phyloP scores from a whole-genome alignment of 257 asterid species.

The Capsicum rhomboideum region DNA sequence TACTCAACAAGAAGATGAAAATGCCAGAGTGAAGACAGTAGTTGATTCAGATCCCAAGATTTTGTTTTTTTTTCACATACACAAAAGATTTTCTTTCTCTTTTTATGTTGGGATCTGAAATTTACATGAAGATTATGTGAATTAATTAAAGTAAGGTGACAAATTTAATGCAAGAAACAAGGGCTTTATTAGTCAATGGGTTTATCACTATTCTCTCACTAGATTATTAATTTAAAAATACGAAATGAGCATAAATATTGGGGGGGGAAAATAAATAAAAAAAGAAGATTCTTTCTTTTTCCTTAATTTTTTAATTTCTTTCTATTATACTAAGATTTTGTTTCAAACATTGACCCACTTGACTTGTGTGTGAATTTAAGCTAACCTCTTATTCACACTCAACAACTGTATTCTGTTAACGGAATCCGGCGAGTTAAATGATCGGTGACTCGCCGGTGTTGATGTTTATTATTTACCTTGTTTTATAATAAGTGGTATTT shows the following conservation, averaged over 20 bases:
- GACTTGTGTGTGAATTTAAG: not conserved
- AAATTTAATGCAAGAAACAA: not conserved
- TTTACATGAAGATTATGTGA: not conserved
- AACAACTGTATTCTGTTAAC: not conserved
- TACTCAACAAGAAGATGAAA: not conserved
- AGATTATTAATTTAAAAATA: not conserved
- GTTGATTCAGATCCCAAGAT: not conserved
- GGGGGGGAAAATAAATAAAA: not conserved
- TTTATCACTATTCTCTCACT: not conserved
- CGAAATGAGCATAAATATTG: not conserved
- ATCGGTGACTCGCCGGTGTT: not conserved
- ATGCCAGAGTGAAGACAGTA: not conserved
- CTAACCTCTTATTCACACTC: not conserved
- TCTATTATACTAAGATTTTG: not conserved
- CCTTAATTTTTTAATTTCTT: not conserved
- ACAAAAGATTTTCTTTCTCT: not conserved
- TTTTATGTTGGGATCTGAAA: conserved; percentile 1
- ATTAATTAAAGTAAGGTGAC: conserved; percentile 1
- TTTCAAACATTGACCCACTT: not conserved
- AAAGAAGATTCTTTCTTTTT: not conserved
- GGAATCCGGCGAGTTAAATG: not conserved
- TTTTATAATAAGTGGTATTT: too few species aligned
- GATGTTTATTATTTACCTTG: not conserved
- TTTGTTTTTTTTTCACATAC: not conserved
- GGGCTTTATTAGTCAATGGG: not conserved